These are phyloP conservation scores for Penicillium lividum DNA, from an alignment of 495 filamentous ascomycete species.

Conservation along the genomic window DNA sequence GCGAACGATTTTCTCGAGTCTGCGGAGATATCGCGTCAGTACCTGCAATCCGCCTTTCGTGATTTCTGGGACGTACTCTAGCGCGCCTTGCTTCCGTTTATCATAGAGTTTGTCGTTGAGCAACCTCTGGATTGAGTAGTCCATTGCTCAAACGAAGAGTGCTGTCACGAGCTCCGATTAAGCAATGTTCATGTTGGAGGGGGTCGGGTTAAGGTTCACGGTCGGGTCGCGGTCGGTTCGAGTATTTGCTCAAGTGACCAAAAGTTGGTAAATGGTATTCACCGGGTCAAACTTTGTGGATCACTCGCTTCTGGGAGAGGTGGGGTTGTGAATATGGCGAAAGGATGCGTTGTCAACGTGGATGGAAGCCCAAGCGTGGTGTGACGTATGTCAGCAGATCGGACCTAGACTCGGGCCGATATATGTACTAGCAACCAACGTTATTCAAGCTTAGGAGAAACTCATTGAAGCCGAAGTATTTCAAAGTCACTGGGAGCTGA, in stretches of 20 bases:
- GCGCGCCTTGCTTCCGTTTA: conserved; percentile 90
- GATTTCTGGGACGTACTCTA: conserved; percentile 70
- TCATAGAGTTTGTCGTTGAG: conserved; percentile 99
- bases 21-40: conserved; percentile 33
- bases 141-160: conserved; percentile 61
- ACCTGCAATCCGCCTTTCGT: neutral
- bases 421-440: too few relatives aligned
- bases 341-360: conserved; percentile 43
- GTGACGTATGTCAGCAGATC: conserved; percentile 41
- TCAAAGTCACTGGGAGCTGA: too few relatives aligned
- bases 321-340: conserved; percentile 20
- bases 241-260: conserved; percentile 1
- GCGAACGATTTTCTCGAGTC: conserved; percentile 87
- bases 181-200: conserved; percentile 39
- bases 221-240: conserved; percentile 12
- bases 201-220: conserved; percentile 8
- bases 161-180: conserved; percentile 31
- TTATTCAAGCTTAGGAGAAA: too few relatives aligned
- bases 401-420: conserved; percentile 16
- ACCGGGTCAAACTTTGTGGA: neutral
- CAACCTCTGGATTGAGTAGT: conserved; percentile 80
- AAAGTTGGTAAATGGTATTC: neutral
- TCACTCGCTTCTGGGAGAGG: neutral
- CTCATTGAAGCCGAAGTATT: too few relatives aligned
- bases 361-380: conserved; percentile 34